Evolutionary conservation across 2,329 filamentous ascomycete species (phyloP).

Genomic region (Drechslerella stenobrocha): DNA sequence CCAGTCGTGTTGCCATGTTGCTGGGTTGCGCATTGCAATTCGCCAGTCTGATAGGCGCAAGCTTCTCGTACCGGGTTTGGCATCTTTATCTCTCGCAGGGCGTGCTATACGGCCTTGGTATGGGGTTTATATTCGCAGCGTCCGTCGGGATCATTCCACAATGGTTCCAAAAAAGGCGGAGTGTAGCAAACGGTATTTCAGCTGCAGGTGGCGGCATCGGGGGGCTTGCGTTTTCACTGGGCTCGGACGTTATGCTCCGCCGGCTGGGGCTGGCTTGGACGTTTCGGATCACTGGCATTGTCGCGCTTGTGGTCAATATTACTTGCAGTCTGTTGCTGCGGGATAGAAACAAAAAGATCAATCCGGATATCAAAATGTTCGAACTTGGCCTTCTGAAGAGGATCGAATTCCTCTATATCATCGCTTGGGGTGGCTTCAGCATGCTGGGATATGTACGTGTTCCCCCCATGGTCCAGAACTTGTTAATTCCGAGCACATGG

Average conservation of each 20-base stretch:
- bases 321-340: slow-evolving; percentile 66
- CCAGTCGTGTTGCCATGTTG: slow-evolving; percentile 67
- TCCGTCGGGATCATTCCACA: slow-evolving; percentile 70
- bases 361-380: slow-evolving; percentile 69
- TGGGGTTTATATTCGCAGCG: slow-evolving; percentile 75
- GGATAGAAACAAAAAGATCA: slow-evolving; percentile 73
- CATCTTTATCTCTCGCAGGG: slow-evolving; percentile 77
- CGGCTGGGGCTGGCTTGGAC: slow-evolving; percentile 68
- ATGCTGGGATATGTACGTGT: slow-evolving; percentile 74
- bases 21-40: slow-evolving; percentile 68
- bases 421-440: slow-evolving; percentile 70
- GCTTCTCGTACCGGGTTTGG: slow-evolving; percentile 70
- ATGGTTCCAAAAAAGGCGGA: slow-evolving; percentile 71
- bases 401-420: slow-evolving; percentile 66
- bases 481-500: too few relatives aligned
- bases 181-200: slow-evolving; percentile 69
- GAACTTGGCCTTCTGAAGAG: slow-evolving; percentile 66
- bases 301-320: slow-evolving; percentile 67
- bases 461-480: too few relatives aligned
- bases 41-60: slow-evolving; percentile 69
- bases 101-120: slow-evolving; percentile 73
- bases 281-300: slow-evolving; percentile 67
- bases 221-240: slow-evolving; percentile 71
- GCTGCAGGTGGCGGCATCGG: slow-evolving; percentile 74
- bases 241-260: slow-evolving; percentile 69